A percentile compares a stretch with the other conserved stretches of the same genome.
phyloP scores from a whole-genome alignment of 345 rosid genomes.

The Salix suchowensis region DNA sequence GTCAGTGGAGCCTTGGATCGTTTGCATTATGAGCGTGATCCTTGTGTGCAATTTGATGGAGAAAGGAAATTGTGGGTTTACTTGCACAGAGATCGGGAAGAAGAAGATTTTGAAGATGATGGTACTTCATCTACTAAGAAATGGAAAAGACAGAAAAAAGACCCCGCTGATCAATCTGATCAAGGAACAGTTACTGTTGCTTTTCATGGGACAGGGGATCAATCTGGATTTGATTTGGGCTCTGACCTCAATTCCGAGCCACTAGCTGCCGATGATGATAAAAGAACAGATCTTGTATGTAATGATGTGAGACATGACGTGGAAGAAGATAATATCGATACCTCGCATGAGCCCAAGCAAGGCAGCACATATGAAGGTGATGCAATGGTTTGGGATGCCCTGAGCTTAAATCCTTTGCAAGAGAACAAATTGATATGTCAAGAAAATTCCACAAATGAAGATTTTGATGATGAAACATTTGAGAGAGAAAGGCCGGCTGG shows the following conservation, averaged over 20 bases:
- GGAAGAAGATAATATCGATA: slow-evolving; percentile 52
- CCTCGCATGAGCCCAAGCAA: slow-evolving; percentile 34
- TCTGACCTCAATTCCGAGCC: slow-evolving; percentile 63
- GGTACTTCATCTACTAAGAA: slow-evolving; percentile 99
- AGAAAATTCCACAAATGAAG: slow-evolving; percentile 83
- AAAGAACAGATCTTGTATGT: slow-evolving; percentile 32
- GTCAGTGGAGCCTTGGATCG: slow-evolving; percentile 99
- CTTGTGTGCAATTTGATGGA: slow-evolving; percentile 88
- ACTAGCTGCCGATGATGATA: slow-evolving; percentile 41
- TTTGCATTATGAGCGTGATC: slow-evolving; percentile 96
- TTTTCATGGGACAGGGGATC: slow-evolving; percentile 50
- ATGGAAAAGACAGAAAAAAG: slow-evolving; percentile 98
- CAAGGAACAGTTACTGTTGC: slow-evolving; percentile 72
- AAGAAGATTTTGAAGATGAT: slow-evolving; percentile 99
- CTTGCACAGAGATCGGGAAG: slow-evolving; percentile 92
- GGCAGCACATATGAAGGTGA: slow-evolving; percentile 39
- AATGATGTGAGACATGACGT: slow-evolving; percentile 44
- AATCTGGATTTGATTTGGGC: slow-evolving; percentile 58
- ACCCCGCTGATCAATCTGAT: slow-evolving; percentile 73
- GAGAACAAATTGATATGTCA: slow-evolving; percentile 68
- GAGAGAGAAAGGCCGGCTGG: slow-evolving; percentile 45
- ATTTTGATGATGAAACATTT: slow-evolving; percentile 73
- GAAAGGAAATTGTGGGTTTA: slow-evolving; percentile 98
- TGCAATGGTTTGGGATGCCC: slow-evolving; percentile 56
- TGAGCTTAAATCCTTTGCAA: slow-evolving; percentile 39